Percentiles rank a stretch among this genome's conserved stretches.
phyloP scores from a whole-genome alignment of 495 filamentous ascomycete genomes.

The Lophium mytilinum region DNA sequence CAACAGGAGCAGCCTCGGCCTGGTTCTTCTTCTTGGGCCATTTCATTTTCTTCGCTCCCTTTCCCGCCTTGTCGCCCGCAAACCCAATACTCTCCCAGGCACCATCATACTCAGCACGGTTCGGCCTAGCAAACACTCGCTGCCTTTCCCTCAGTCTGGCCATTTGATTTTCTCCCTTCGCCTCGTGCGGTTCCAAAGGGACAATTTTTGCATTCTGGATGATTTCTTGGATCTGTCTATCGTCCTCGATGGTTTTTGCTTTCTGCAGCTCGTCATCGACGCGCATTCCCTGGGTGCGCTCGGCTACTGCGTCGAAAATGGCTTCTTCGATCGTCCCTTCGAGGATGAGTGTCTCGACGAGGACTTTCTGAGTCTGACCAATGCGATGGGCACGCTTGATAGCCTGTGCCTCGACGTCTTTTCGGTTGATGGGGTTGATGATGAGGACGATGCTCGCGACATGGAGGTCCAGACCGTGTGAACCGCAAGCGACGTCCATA shows the following conservation, averaged over 20 bases:
- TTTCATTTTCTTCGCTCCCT: not conserved
- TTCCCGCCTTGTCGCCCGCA: not conserved
- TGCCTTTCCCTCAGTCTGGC: conserved; percentile 46
- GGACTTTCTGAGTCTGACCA: conserved; percentile 70
- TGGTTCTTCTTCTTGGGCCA: not conserved
- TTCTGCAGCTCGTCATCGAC: conserved; percentile 56
- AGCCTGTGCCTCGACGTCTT: conserved; percentile 81
- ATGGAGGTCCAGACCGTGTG: conserved; percentile 77
- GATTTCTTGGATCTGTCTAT: conserved; percentile 66
- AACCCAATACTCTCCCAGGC: not conserved
- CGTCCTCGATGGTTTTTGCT: conserved; percentile 67
- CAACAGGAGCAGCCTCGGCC: not conserved
- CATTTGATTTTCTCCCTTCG: conserved; percentile 44
- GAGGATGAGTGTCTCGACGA: conserved; percentile 73
- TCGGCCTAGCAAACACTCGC: conserved; percentile 49
- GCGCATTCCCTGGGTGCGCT: conserved; percentile 68
- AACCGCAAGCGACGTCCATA: conserved; percentile 84
- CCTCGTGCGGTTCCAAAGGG: conserved; percentile 43
- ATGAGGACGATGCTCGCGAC: conserved; percentile 85
- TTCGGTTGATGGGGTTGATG: conserved; percentile 79
- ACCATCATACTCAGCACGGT: conserved; percentile 16
- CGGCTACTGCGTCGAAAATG: conserved; percentile 76
- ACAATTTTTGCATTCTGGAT: conserved; percentile 66
- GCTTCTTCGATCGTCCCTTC: conserved; percentile 76
- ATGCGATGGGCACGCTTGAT: conserved; percentile 88